Evolutionary conservation across 2,329 filamentous ascomycete genomes (phyloP), one percentile per base, ranked within the genome.

Genomic region (Diaporthe helianthi): DNA sequence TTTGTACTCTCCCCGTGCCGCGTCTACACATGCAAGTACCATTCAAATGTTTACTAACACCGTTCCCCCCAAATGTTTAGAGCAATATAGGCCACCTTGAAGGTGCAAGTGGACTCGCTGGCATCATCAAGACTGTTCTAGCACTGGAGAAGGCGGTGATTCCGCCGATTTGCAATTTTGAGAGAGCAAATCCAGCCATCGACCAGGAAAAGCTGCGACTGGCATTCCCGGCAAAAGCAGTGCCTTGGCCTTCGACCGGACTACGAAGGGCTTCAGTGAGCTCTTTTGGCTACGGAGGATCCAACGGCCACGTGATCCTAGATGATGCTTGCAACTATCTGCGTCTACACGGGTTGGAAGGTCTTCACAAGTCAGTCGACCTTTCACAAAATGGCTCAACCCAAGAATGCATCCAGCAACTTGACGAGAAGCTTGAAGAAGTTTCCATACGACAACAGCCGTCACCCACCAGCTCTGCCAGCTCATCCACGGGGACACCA

Each of bases 81-180:
- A 74, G 79, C 36, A 82, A 80, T 63, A 74, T 81, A 44, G 85
- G 86, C 7, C 86, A 88, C 73, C 70, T 84, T 4, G 85, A 87
- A 71, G 84, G 81, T 2, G 83, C 83, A 0, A 83, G 82, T 4
- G 77, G 85, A 22, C 81, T 87, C 17, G 79, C 83, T 0, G 83
- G 81, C 3, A 75, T 87, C 36, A 84, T 87, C 71, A 87, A 87
- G 75, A 81, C 83, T 0, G 80, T 82, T 1, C 71, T 87, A 68
- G 84, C 84, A 79, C 78, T 87, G 2, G 84, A 87, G 71, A 80
- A 82, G 65, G 82, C 81, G 9, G 83, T 84, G 67, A 82, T 87
- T 41, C 76, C 83, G 15, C 84, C 84, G 4, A 86, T 85, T 71
- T 76, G 81, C 67, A 82, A 85, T 73, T 86, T 85, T 73, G 81